Conservation (phyloP, 495 filamentous ascomycete genomes). For the Penicillium paxilli region DNA sequence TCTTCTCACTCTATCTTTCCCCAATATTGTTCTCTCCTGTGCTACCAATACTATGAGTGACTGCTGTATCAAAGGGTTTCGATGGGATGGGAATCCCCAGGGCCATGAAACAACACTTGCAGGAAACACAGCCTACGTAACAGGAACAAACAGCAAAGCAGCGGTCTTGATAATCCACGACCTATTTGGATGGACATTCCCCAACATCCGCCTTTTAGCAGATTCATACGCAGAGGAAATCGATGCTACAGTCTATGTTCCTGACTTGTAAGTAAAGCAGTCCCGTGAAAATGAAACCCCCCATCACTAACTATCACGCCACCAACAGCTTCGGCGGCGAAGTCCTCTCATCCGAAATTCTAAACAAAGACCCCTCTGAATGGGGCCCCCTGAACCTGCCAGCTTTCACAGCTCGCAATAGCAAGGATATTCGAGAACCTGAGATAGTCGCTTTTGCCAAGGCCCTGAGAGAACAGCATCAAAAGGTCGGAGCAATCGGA, state of each 20-base stretch:
- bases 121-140: conserved; percentile 40
- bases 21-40: too few relatives aligned
- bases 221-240: conserved; percentile 50
- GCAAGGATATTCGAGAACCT: conserved; percentile 47
- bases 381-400: conserved; percentile 38
- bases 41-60: conserved; percentile 10
- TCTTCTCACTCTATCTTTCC: too few relatives aligned
- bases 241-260: conserved; percentile 50
- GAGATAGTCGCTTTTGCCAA: conserved; percentile 53
- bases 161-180: conserved; percentile 49
- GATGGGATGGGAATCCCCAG: conserved; percentile 47
- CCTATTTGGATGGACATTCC: conserved; percentile 50
- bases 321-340: conserved; percentile 34
- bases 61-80: conserved; percentile 31
- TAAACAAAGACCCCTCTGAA: conserved; percentile 26
- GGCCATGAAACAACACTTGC: conserved; percentile 39
- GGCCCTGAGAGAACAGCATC: conserved; percentile 39
- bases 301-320: background rate
- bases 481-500: conserved; percentile 53
- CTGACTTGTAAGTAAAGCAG: conserved; percentile 40
- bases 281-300: background rate
- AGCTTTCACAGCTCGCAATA: conserved; percentile 36
- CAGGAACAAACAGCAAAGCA: conserved; percentile 32
- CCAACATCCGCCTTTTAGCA: conserved; percentile 47
- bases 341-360: conserved; percentile 32